Base-by-base conservation (phyloP, 805 yeast genomes). In the Candida ovalis region DNA sequence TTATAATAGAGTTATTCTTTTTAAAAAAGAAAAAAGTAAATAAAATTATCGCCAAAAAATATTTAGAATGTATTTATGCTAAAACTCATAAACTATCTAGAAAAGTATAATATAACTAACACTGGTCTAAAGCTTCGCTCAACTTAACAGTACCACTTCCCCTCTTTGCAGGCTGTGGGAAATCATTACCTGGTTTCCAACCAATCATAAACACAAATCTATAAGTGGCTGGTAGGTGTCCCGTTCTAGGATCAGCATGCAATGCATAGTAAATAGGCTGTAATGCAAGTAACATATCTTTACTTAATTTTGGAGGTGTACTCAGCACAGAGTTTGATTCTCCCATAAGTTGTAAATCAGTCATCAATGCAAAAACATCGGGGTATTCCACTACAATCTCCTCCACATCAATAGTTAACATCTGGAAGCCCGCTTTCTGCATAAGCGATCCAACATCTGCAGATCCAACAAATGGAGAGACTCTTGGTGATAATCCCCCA, bases 201-300 rank as follows among this genome's bases (percentile, higher is more conserved):
- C 96, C 96, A 61, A 88, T 86, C 89, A 88, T 84, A 62, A 84
- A 85, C 23, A 88, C 79, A 46, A 88, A 78, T 51, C 88, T 71
- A 67, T 79, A 88, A 0, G 96, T 88, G 9, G 88, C 90, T 1
- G 96, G 96, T n/a, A 88, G 62, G 0, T 80, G 69, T 1, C 66
- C 57, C 55, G 71, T 79, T 15, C 69, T 54, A 2, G 67, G 69
- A 50, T 78, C 87, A 1, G 89, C 90, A 62, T 88, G 92, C 62
- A 88, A 69, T 5, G 79, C 70, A 53, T 73, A 74, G 63, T 88
- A 88, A 32, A 88, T 86, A 23, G 87, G 84, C 50, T 84, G 84
- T 0, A 92, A 83, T 0, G 94, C 88, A n/a, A 82, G 65, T 21
- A 88, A 65, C 17, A 86, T 73, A 59, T 86, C 94, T 51, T 82